These are phyloP conservation scores for Orbilia oligospora DNA, from an alignment of 2,329 filamentous ascomycete species.

Conservation along the genomic window DNA sequence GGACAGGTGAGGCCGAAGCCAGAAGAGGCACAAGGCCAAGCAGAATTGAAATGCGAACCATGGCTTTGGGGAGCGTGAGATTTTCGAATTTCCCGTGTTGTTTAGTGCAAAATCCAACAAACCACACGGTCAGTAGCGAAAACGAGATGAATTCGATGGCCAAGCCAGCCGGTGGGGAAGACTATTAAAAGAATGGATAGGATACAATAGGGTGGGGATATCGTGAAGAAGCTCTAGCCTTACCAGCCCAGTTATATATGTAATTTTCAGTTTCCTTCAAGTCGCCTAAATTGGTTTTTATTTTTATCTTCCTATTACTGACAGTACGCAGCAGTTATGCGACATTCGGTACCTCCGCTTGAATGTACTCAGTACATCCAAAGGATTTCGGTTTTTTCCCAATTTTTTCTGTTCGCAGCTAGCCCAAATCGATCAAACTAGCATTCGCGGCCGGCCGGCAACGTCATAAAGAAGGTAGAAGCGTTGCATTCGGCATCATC, in stretches of 20 bases:
- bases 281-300: not conserved
- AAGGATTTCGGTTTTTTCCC: conserved; percentile 19
- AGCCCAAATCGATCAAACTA: no score
- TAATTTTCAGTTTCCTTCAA: conserved; percentile 4
- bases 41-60: conserved; percentile 29
- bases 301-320: not conserved
- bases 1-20: conserved; percentile 38
- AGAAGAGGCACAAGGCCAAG: conserved; percentile 34
- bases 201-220: not conserved
- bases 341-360: not conserved
- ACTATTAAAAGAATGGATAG: not conserved
- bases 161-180: no score
- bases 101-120: conserved; percentile 34
- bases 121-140: not conserved
- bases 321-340: not conserved
- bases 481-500: conserved; percentile 45
- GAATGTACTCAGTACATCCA: not conserved
- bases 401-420: not conserved
- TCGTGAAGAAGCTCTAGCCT: not conserved
- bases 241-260: not conserved
- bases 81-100: conserved; percentile 43
- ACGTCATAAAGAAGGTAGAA: conserved; percentile 54
- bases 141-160: no score
- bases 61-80: not conserved
- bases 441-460: not conserved